Evolutionary conservation across 306 rosid species (phyloP), one percentile per base, ranked within the genome.

Genomic region (Abrus pulchellus): DNA sequence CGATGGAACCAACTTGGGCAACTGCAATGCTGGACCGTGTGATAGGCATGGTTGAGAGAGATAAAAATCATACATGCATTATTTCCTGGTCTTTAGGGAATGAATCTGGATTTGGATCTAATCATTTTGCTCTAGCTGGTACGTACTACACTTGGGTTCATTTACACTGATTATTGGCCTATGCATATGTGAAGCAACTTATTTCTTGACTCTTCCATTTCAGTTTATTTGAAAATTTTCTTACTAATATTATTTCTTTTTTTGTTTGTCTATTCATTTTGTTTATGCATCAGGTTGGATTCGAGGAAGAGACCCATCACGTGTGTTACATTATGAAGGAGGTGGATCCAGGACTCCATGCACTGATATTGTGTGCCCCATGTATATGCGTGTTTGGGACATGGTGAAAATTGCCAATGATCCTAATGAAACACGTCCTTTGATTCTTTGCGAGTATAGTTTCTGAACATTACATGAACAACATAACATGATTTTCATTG

Each of bases 331-430:
- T 82, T 95, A 95, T 3, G 99, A 95, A 90, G 97, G 97, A 77
- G 99, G 99, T 63, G 98, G 98, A 65, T 90, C 99, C 48, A 89
- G 96, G 86, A 95, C 99, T 47, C 59, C 95, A 14, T 91, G 92
- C 74, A 95, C 98, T 20, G 99, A 95, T 89, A 93, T 93, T 73
- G 85, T 95, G 34, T 95, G 99, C 72, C 98, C 99, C 60, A 95
- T 93, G 98, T 95, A 95, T 82, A 95, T 95, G 99, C 95, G 99
- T 67, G 91, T 91, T 79, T 89, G 96, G 98, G 99, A 95, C 88
- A 93, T 93, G 27, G 83, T 91, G 82, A 93, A 88, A 86, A 91
- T 95, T 68, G 97, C 99, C 44, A 88, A 90, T n/a, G 98, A 95
- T 81, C 93, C 97, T 52, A 81, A 81, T 67, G 99, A 95, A 88